phyloP scores from a whole-genome alignment of 805 yeast genomes.

The Yamadazyma ubonensis region DNA sequence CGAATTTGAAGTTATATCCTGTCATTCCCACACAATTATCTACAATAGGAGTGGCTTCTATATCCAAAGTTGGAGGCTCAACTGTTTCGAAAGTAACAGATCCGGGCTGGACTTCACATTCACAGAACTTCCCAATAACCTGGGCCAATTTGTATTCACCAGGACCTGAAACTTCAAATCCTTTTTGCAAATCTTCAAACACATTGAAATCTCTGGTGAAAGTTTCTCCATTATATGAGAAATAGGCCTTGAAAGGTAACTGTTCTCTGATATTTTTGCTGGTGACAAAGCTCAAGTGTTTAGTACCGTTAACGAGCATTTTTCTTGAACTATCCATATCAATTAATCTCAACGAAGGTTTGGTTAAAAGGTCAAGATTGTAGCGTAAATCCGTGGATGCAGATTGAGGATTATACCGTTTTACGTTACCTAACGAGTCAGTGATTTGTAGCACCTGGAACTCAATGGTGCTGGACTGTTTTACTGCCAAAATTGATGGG shows the following conservation, averaged over 20 bases:
- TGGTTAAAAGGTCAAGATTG: slow-evolving; percentile 25
- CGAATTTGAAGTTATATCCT: slow-evolving; percentile 70
- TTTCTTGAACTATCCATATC: slow-evolving; percentile 20
- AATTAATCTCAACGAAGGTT: slow-evolving; percentile 23
- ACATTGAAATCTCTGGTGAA: slow-evolving; percentile 26
- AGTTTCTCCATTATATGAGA: slow-evolving; percentile 27
- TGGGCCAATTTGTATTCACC: slow-evolving; percentile 63
- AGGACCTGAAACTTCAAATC: slow-evolving; percentile 47
- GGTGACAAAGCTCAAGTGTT: slow-evolving; percentile 15
- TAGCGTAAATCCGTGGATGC: slow-evolving; percentile 36
- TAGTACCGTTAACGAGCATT: slow-evolving; percentile 24
- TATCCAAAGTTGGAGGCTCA: slow-evolving; percentile 38
- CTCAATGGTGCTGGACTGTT: slow-evolving; percentile 26
- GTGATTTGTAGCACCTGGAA: slow-evolving; percentile 33
- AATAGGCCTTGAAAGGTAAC: slow-evolving; percentile 46
- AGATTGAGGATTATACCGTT: slow-evolving; percentile 37
- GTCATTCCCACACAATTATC: slow-evolving; percentile 93
- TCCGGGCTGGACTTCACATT: slow-evolving; percentile 54
- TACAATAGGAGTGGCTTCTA: slow-evolving; percentile 57
- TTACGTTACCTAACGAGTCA: slow-evolving; percentile 34
- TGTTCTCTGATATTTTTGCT: slow-evolving; percentile 30
- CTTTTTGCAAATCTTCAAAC: slow-evolving; percentile 25
- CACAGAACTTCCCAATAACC: slow-evolving; percentile 62
- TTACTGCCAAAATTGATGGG: slow-evolving; percentile 21
- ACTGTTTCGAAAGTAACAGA: slow-evolving; percentile 45